Evolutionary conservation across 495 filamentous ascomycete species (phyloP), one percentile per base, ranked within the genome.

Genomic region (Corynascus novoguineensis): DNA sequence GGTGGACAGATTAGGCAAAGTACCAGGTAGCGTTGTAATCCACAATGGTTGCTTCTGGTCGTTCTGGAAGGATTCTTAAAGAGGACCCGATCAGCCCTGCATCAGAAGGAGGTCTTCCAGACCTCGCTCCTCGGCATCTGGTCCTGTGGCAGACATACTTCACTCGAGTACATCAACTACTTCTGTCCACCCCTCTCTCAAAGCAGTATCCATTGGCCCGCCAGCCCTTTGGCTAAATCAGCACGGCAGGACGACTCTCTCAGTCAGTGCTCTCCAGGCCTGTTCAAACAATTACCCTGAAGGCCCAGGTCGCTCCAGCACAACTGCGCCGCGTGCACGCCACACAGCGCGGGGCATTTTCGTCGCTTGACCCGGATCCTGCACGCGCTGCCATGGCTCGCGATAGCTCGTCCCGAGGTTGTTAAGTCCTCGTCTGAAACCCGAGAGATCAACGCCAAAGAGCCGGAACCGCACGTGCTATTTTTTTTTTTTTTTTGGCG

Each of bases 331-430:
- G 34, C 28, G 29, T 49, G 31, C 47, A 24, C 31, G 21, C 19
- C 48, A 10, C 41, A 14, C 19, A 35, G 10, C 54, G 45, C 54
- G 24, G 34, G 46, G 29, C 21, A 5, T 25, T n/a, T 32, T 34
- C 24, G n/a, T 22, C 32, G 37, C 21, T 46, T 48, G 31, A 24
- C 7, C 31, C 15, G 25, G 38, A 40, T 14, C 24, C 24, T 29
- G 32, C 41, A 32, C 15, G 31, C 37, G n/a, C 31, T 52, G 42
- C 40, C 57, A 59, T 63, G 60, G 56, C 60, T 59, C 57, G 60
- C 57, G 41, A 56, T 37, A 56, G 53, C 32, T 59, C 49, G 41
- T 44, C 57, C 59, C 54, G 54, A 57, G 54, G 54, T 53, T 61
- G 59, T 57, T 21, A 12, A 53, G 19, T 11, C 53, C 53, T 49